These are phyloP conservation scores for Cucurbita pepo DNA, from an alignment of 306 rosid genomes.

Conservation along the genomic window DNA sequence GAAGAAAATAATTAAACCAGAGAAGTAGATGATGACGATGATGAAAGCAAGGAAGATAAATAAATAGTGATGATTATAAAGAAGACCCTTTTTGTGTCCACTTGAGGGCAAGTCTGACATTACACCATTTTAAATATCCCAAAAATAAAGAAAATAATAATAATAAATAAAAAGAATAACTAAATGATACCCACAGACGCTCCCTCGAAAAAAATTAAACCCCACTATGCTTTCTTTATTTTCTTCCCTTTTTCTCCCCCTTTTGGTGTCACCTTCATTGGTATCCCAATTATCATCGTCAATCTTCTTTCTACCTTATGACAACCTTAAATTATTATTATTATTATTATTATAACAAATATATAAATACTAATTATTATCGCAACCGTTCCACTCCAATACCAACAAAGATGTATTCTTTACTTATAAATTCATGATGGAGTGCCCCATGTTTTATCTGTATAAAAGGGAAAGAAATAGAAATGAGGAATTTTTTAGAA, in stretches of 20 bases:
- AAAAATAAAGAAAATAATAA: background rate
- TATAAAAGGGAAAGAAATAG: background rate
- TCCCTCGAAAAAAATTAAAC: background rate
- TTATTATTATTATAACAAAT: background rate
- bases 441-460: too few relatives aligned
- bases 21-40: background rate
- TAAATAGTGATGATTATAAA: background rate
- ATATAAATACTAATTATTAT: too few relatives aligned
- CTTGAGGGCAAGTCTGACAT: background rate
- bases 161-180: background rate
- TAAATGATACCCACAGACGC: slow-evolving; percentile 7
- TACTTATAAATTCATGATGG: too few relatives aligned
- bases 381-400: too few relatives aligned
- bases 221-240: background rate
- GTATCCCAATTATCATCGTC: background rate
- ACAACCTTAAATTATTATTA: background rate
- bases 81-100: background rate
- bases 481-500: slow-evolving; percentile 25
- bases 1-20: background rate
- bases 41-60: slow-evolving; percentile 1
- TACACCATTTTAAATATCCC: background rate
- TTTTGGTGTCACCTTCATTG: background rate
- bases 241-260: background rate
- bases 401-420: too few relatives aligned
- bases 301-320: background rate